Evolutionary conservation across 2,329 filamentous ascomycete genomes (phyloP).

Genomic region (Phialophora verrucosa): DNA sequence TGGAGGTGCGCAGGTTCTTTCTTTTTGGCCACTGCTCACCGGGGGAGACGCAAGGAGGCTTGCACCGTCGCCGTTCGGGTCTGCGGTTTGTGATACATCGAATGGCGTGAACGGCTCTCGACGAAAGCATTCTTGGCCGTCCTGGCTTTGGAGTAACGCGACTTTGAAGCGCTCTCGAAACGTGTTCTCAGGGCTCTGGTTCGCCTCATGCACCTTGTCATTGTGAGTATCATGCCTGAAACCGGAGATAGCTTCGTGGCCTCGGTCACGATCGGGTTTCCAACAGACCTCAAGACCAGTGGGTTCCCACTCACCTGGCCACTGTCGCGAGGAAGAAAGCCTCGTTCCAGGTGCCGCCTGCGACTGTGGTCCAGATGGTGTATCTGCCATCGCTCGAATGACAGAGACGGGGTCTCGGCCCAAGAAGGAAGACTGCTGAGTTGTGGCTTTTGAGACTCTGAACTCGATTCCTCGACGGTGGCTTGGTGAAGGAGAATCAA

Average conservation of each 20-base stretch:
- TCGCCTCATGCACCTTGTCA: conserved; percentile 18
- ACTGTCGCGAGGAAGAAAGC: conserved; percentile 17
- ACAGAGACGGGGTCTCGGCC: too few relatives aligned
- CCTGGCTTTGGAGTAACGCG: conserved; percentile 18
- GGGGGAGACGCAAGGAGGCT: conserved; percentile 6
- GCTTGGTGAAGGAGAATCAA: too few relatives aligned
- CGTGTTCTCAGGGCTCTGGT: conserved; percentile 19
- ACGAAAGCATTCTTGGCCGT: conserved; percentile 10
- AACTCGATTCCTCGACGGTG: too few relatives aligned
- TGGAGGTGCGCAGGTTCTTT: not conserved
- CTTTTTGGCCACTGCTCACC: not conserved
- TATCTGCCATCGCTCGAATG: not conserved
- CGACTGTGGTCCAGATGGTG: not conserved
- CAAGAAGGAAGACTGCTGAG: too few relatives aligned
- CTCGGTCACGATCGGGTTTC: not conserved
- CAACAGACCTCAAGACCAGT: conserved; percentile 18
- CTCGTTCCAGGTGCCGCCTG: conserved; percentile 3
- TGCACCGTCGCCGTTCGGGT: conserved; percentile 19
- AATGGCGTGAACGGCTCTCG: not conserved
- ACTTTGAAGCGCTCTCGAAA: conserved; percentile 20
- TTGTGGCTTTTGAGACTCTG: too few relatives aligned
- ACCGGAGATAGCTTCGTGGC: too few relatives aligned
- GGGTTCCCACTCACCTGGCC: conserved; percentile 25
- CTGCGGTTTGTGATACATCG: conserved; percentile 11
- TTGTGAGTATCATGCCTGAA: not conserved